A percentile compares a stretch with the other conserved stretches of the same genome.
Conservation (phyloP, 768 basidiomycete genomes). For the Mycena maculata region DNA sequence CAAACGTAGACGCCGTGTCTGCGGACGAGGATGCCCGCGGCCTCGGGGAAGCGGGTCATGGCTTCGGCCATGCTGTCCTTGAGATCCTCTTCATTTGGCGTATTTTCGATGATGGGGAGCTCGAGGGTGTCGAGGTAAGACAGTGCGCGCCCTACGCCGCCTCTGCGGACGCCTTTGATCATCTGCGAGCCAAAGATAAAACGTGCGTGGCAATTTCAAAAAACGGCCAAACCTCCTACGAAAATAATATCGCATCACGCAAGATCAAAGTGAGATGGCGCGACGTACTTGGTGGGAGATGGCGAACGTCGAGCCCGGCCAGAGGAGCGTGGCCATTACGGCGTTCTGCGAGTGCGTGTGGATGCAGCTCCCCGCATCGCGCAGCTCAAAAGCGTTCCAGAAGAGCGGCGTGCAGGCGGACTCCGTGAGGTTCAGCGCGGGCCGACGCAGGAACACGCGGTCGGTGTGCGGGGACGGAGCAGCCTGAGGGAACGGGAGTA, state of each 20-base stretch:
- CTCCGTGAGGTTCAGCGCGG: slow-evolving; percentile 78
- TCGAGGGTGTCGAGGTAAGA: slow-evolving; percentile 89
- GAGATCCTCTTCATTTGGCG: slow-evolving; percentile 90
- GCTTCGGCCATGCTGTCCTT: slow-evolving; percentile 90
- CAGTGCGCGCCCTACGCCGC: slow-evolving; percentile 79
- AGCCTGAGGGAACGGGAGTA: slow-evolving; percentile 80
- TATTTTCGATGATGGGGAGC: slow-evolving; percentile 92
- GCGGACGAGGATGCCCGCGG: slow-evolving; percentile 81
- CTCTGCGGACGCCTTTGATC: slow-evolving; percentile 90
- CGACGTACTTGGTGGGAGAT: slow-evolving; percentile 83
- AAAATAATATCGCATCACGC: slow-evolving; percentile 17
- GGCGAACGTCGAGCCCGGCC: slow-evolving; percentile 74
- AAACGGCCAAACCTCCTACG: slow-evolving; percentile 55
- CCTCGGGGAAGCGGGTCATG: slow-evolving; percentile 83
- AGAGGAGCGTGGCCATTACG: slow-evolving; percentile 88
- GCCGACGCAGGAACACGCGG: slow-evolving; percentile 82
- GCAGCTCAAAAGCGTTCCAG: slow-evolving; percentile 89
- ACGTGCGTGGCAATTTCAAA: background rate
- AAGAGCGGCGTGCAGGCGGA: slow-evolving; percentile 92
- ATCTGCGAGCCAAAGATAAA: slow-evolving; percentile 60
- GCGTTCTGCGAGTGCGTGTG: slow-evolving; percentile 93
- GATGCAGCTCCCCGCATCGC: slow-evolving; percentile 86
- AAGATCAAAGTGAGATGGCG: slow-evolving; percentile 4
- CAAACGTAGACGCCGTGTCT: slow-evolving; percentile 88
- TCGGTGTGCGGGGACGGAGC: slow-evolving; percentile 71